A percentile compares a stretch with the other conserved stretches of the same genome.
Evolutionary conservation across 192 early-diverging fungal species (phyloP).

Genomic region (Paraglomus occultum): DNA sequence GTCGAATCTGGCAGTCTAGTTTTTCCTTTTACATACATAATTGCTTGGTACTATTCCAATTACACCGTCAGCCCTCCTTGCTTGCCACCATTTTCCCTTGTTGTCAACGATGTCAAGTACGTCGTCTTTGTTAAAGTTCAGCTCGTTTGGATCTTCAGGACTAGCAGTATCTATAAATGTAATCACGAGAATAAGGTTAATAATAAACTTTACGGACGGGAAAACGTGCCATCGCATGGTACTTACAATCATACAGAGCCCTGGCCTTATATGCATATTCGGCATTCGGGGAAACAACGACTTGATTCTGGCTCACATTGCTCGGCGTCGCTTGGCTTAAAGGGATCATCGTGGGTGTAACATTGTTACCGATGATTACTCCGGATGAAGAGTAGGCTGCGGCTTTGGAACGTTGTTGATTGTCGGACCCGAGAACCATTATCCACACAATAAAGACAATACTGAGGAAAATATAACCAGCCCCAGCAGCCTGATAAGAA

Average conservation of each 20-base stretch:
- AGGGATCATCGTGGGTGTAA: constrained; percentile 40
- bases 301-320: constrained; percentile 33
- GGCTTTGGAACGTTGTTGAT: constrained; percentile 3
- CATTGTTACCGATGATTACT: constrained; percentile 38
- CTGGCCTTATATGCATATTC: constrained; percentile 61
- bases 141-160: constrained; percentile 86
- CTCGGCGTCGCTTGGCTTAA: constrained; percentile 18
- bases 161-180: constrained; percentile 74
- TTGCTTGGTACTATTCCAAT: constrained; percentile 90
- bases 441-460: constrained; percentile 29
- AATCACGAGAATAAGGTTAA: constrained; percentile 13
- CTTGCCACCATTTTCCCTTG: constrained; percentile 98
- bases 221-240: not conserved
- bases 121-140: constrained; percentile 87
- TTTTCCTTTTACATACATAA: constrained; percentile 44
- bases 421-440: constrained; percentile 10
- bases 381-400: constrained; percentile 2
- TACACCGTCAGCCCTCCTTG: constrained; percentile 72
- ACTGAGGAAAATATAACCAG: constrained; percentile 41
- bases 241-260: constrained; percentile 67
- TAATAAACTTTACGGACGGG: not conserved
- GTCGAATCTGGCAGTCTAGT: too few relatives aligned
- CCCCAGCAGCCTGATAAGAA: constrained; percentile 26
- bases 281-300: constrained; percentile 44
- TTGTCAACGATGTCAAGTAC: constrained; percentile 82